Base-by-base conservation (phyloP, 106 monocot species). In the Chionographis japonica region DNA sequence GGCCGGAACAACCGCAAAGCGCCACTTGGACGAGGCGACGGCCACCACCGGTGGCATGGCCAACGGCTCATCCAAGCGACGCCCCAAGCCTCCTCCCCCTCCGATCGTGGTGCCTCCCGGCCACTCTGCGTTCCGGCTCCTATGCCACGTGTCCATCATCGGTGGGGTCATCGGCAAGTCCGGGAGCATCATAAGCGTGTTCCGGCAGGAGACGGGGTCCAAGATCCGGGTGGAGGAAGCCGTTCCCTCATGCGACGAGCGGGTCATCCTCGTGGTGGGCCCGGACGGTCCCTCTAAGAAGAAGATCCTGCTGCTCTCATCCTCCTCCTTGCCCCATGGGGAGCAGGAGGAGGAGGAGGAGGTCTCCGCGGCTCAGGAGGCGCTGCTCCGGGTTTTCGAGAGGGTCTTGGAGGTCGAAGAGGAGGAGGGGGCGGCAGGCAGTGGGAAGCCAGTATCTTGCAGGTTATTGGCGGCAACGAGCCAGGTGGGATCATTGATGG, bases 211-310 rank as follows among this genome's bases (percentile, higher is more conserved):
- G 50, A 70, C 58, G 2, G 70, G 59, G 15, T n/a, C 70, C 12
- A 49, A 37, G 20, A 60, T 60, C 70, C 70, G 49, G 35, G 46
- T 70, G 12, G 49, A 49, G 2, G 70, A 70, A 4, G 16, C 43
- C 11, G 70, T 60, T 14, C 60, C 70, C 20, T 42, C n/a, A 2
- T 70, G 59, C 70, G 70, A 70, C 7, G 56, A 70, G 70, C 56
- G 60, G 4, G 70, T 70, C 43, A 46, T 70, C 6, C 70, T 60
- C 50, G 70, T 70, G 17, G 60, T 60, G 8, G 58, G 13, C 4
- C 46, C 58, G 50, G 40, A 68, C 18, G 40, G 37, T 11, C 68
- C 68, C 6, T 6, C 46, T 5, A 46, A 46, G 46, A 68, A 15
- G 55, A 56, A 40, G 64, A 52, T 9, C 2, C 19, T 51, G 3